Percentiles rank a stretch among this genome's conserved stretches.
Conservation (phyloP, 352 stramenopile species). For the Phytophthora niederhauseri region DNA sequence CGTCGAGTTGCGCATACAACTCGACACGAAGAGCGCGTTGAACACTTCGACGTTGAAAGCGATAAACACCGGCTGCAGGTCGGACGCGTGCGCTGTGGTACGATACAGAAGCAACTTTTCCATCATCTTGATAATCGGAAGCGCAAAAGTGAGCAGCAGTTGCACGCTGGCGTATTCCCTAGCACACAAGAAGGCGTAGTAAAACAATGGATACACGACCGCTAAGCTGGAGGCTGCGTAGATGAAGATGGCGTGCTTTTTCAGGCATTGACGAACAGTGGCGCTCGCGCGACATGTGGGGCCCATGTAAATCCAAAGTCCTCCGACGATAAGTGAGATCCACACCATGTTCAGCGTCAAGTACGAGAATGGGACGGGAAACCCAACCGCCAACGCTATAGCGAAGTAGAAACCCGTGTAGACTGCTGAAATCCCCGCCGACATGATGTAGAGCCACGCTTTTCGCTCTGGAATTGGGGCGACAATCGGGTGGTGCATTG, state of each 20-base stretch:
- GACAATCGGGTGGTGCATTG: slow-evolving; percentile 18
- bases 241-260: slow-evolving; percentile 20
- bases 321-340: slow-evolving; percentile 21
- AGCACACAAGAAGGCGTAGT: slow-evolving; percentile 26
- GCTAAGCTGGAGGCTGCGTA: slow-evolving; percentile 25
- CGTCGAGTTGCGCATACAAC: slow-evolving; percentile 36
- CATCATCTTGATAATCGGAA: slow-evolving; percentile 28
- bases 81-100: slow-evolving; percentile 16
- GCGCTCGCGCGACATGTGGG: slow-evolving; percentile 3
- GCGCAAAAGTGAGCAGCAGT: slow-evolving; percentile 26
- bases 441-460: slow-evolving; percentile 11
- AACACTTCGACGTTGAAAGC: slow-evolving; percentile 44
- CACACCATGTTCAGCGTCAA: slow-evolving; percentile 25
- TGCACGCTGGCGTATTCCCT: slow-evolving; percentile 15
- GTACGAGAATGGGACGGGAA: slow-evolving; percentile 29
- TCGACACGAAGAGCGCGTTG: slow-evolving; percentile 38
- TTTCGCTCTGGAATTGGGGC: slow-evolving; percentile 14
- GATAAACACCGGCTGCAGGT: slow-evolving; percentile 31
- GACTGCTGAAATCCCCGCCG: slow-evolving; percentile 4
- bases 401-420: slow-evolving; percentile 21
- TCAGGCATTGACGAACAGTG: slow-evolving; percentile 5
- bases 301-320: slow-evolving; percentile 25
- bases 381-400: slow-evolving; percentile 18
- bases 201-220: slow-evolving; percentile 30
- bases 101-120: slow-evolving; percentile 33